Percentiles rank a stretch among this genome's conserved stretches.
Conservation (phyloP, 257 asterid species). For the Paulownia fortunei region DNA sequence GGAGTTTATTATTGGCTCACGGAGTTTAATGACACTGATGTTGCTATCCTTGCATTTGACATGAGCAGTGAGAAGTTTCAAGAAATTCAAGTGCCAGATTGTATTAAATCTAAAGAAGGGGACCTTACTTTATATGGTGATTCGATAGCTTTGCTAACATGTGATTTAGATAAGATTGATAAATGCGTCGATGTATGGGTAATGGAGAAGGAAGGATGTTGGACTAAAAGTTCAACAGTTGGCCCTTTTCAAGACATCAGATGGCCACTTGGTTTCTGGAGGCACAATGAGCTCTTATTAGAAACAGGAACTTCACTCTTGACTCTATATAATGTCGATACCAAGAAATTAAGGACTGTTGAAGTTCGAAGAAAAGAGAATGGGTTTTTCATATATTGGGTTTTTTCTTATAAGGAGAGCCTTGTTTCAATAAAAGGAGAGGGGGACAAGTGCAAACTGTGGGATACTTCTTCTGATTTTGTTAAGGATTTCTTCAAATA, state of each 20-base stretch:
- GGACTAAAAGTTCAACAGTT: conserved; percentile 38
- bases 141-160: conserved; percentile 43
- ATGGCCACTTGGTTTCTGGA: conserved; percentile 55
- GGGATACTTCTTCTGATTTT: conserved; percentile 45
- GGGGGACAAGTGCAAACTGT: conserved; percentile 31
- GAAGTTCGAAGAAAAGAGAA: conserved; percentile 32
- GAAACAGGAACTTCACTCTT: conserved; percentile 36
- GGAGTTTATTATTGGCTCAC: conserved; percentile 56
- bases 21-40: conserved; percentile 27
- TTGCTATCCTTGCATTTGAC: conserved; percentile 46
- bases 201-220: conserved; percentile 42
- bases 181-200: conserved; percentile 47
- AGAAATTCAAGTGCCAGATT: conserved; percentile 39
- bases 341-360: conserved; percentile 31
- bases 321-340: conserved; percentile 31
- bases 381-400: conserved; percentile 39
- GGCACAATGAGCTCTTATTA: conserved; percentile 39
- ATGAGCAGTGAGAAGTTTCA: conserved; percentile 42
- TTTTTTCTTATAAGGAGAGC: conserved; percentile 49
- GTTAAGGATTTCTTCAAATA: conserved; percentile 36
- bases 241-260: conserved; percentile 47
- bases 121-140: conserved; percentile 44
- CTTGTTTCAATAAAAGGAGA: conserved; percentile 44
- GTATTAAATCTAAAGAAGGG: conserved; percentile 34
- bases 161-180: conserved; percentile 31